Conservation (phyloP, 129 eudicot species). For the Flaveria linearis region DNA sequence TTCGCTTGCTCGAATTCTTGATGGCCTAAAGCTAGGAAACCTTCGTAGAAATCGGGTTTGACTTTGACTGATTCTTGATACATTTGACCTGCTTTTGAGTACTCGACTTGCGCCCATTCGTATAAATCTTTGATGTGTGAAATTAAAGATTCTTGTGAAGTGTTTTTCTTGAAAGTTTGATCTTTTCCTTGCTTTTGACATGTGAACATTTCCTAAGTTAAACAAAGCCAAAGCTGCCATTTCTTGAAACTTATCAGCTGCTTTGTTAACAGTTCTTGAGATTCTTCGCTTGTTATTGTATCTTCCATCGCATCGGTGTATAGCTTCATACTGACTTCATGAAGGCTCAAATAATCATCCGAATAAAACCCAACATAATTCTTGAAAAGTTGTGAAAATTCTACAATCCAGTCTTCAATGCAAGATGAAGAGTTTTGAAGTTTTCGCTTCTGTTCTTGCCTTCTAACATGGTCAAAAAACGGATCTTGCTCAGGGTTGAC, state of each 20-base stretch:
- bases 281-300: conserved; percentile 71
- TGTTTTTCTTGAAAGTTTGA: conserved; percentile 48
- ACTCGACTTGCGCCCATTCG: conserved; percentile 79
- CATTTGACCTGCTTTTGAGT: conserved; percentile 61
- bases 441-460: conserved; percentile 32
- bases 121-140: conserved; percentile 49
- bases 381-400: conserved; percentile 82
- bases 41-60: conserved; percentile 86
- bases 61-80: conserved; percentile 71
- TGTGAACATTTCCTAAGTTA: conserved; percentile 87
- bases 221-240: conserved; percentile 93
- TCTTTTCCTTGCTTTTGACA: conserved; percentile 79
- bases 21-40: conserved; percentile 68
- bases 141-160: conserved; percentile 45
- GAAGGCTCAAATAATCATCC: conserved; percentile 72
- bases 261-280: conserved; percentile 56
- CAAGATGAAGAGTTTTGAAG: conserved; percentile 34
- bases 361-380: conserved; percentile 76
- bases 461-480: conserved; percentile 47
- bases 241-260: conserved; percentile 83
- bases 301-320: conserved; percentile 92
- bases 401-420: conserved; percentile 83
- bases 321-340: conserved; percentile 72
- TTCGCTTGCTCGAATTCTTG: conserved; percentile 95
- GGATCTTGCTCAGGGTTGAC: conserved; percentile 92